A percentile compares a stretch with the other conserved stretches of the same genome.
Evolutionary conservation across 108 stramenopile genomes (phyloP).

Genomic region (Nitzschia palea): DNA sequence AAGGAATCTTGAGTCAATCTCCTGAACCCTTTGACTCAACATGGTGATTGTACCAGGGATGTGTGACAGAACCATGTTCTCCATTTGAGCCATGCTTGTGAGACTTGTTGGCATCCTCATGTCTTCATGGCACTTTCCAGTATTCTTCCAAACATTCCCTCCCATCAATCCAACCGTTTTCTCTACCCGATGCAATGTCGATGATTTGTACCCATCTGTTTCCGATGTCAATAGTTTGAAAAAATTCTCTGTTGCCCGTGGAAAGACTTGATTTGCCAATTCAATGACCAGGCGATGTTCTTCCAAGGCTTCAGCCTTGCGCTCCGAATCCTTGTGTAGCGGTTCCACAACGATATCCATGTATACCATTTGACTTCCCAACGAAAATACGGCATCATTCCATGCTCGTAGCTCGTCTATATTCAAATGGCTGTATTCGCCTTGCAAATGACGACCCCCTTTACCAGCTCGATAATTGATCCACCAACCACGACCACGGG

Average conservation of each 20-base stretch:
- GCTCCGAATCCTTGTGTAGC: constrained; percentile 1
- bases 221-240: constrained; percentile 39
- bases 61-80: constrained; percentile 50
- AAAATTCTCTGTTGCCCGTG: constrained; percentile 71
- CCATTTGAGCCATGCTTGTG: constrained; percentile 32
- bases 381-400: constrained; percentile 66
- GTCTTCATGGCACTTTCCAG: constrained; percentile 33
- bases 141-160: constrained; percentile 61
- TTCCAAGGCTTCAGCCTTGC: not conserved
- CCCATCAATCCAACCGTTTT: constrained; percentile 67
- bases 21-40: constrained; percentile 69
- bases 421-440: constrained; percentile 69
- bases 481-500: constrained; percentile 88
- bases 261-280: constrained; percentile 67
- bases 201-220: constrained; percentile 49
- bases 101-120: constrained; percentile 17
- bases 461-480: constrained; percentile 79
- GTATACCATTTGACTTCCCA: constrained; percentile 42
- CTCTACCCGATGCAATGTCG: constrained; percentile 69
- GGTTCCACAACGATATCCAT: constrained; percentile 41
- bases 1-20: constrained; percentile 80
- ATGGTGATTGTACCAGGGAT: constrained; percentile 70
- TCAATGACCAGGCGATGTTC: constrained; percentile 56
- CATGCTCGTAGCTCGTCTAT: constrained; percentile 48
- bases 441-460: constrained; percentile 90